Base-by-base conservation (phyloP, 2,329 filamentous ascomycete species). In the Trichoderma breve region DNA sequence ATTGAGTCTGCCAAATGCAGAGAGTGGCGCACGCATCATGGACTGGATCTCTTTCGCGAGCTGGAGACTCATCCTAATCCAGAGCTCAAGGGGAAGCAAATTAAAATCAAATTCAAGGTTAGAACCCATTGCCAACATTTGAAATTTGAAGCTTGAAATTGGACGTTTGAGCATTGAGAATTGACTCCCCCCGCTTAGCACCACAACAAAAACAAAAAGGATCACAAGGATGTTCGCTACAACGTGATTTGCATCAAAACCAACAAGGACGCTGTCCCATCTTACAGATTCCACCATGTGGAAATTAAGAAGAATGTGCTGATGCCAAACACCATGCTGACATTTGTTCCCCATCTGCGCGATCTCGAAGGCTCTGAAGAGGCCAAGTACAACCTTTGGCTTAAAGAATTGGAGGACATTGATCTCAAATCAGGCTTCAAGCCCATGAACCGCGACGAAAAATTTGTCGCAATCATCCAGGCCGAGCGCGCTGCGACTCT, bases 291-390 rank as follows among this genome's bases (percentile, higher is more conserved):
- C 74, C 88, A 90, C 74, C 87, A 89, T 72, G 86, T 89, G 47
- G 86, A 89, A 76, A 88, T 90, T 66, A 83, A 82, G 76, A 88
- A 87, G 76, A 90, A 89, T 71, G 85, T 90, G 43, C 81, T 89
- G 34, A 88, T 88, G 0, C 87, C 87, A 4, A 88, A 89, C 76
- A 89, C 87, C 1, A 87, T 88, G 82, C 82, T 89, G 68, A 88
- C 86, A 36, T 90, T 89, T 76, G 86, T 89, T 15, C 88, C 88
- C 15, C 87, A 89, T 77, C 79, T 90, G 65, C 84, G 86, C 68
- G 88, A 90, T 73, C 80, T 90, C 32, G 85, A 87, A 61, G 85
- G 85, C 28, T 84, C 84, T n/a, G 87, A 89, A 76, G 87, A 89
- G 75, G 81, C 82, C 15, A 83, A 85, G 73, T 89, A 89, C 75